Base-by-base conservation (phyloP, 2,329 filamentous ascomycete species). In the Aspergillus sp. region DNA sequence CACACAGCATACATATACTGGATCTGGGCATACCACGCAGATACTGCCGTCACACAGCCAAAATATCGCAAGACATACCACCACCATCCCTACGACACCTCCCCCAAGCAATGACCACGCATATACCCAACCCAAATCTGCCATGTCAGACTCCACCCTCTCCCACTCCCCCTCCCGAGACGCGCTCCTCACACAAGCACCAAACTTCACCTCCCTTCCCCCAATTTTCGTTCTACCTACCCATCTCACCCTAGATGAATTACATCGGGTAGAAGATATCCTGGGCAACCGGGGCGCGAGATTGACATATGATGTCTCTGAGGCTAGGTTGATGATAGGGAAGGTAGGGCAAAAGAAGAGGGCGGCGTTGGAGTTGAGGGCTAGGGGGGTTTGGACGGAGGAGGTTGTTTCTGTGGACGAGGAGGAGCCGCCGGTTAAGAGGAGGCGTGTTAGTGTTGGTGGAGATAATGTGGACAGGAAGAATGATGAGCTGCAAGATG, bases 291-390 rank as follows among this genome's bases (percentile, higher is more conserved):
- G 69, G 46, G 70, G 71, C 45, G 81, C 79, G 5, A 77, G 75
- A 0, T 63, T 93, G 46, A 90, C 88, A 0, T 84, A 85, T 49
- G 80, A 91, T 63, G 73, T 85, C 45, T 73, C 75, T 12, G 85
- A 91, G 65, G 89, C 89, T 1, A 75, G 79, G 4, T 66, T 96
- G 3, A 74, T 95, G 2, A 64, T 97, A 25, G 89, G 86, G 2
- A 88, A 83, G 55, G 77, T 95, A 30, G 75, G 76, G 0, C 84
- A 81, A 47, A 83, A 80, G 54, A 78, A 82, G 58, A 79, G 91
- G 15, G 88, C 88, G 1, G 75, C 80, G 42, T 83, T 94, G 57
- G 91, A 97, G 67, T 72, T 97, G 51, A 78, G 88, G 46, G 77
- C 80, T 5, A 77, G 81, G 41, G 83, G 82, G 12, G 57, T 95